These are phyloP conservation scores for Phytopythium litorale DNA, from an alignment of 352 stramenopile genomes.

Conservation along the genomic window DNA sequence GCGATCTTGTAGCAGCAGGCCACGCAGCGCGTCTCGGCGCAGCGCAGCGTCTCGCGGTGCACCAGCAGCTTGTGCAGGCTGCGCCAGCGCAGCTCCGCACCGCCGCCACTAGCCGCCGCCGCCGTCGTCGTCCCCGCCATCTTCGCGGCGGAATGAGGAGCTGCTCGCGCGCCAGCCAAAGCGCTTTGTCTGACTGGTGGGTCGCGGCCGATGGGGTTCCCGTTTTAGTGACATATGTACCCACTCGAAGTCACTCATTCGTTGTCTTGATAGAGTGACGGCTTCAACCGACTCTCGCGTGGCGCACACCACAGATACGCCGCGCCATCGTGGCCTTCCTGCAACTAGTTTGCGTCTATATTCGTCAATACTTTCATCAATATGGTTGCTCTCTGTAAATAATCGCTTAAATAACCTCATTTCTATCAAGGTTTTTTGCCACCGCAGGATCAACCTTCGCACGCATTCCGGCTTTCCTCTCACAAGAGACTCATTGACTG, in stretches of 20 bases:
- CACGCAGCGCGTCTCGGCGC: conserved; percentile 69
- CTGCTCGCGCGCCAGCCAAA: no score
- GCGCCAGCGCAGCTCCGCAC: conserved; percentile 24
- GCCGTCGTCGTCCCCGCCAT: background rate
- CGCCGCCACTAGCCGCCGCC: background rate
- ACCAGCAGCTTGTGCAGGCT: conserved; percentile 54
- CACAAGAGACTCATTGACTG: background rate
- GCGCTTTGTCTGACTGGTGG: no score
- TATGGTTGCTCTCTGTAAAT: no score
- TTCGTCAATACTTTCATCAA: no score
- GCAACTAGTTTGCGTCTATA: no score
- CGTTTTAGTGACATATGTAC: background rate
- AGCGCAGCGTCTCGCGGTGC: conserved; percentile 64
- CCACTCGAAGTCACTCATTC: background rate
- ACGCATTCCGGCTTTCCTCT: background rate
- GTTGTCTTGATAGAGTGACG: background rate
- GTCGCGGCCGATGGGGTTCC: no score
- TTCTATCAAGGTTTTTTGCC: background rate
- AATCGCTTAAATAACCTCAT: background rate
- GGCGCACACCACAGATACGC: background rate
- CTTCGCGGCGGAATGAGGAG: background rate
- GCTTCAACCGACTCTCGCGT: background rate
- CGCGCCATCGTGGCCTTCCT: background rate
- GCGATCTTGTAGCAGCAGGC: conserved; percentile 88
- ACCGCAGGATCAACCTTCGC: background rate